Evolutionary conservation across 495 filamentous ascomycete genomes (phyloP), one percentile per base, ranked within the genome.

Genomic region (Talaromyces thailandensis): DNA sequence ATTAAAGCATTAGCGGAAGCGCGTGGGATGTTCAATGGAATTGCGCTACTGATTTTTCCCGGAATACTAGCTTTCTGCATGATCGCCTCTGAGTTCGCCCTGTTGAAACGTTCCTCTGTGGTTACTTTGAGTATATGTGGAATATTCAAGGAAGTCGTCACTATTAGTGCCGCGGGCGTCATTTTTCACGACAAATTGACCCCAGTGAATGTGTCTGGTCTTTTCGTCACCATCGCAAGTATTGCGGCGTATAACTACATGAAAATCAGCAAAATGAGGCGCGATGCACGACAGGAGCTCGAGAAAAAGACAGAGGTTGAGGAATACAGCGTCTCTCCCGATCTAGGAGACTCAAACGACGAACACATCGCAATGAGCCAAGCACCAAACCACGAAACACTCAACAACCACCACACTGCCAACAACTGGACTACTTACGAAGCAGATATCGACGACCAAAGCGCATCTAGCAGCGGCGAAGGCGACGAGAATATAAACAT

Each of bases 101-200:
- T 99, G 29, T 81, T 99, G 50, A 87, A 97, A 79, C 91, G 95
- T 32, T 98, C 93, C 4, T 92, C 88, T 6, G 95, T 99, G 58
- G 95, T 99, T 55, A 98, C 95, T 0, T 82, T 99, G 56, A 92
- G 88, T 57, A 97, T 99, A 61, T 95, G 92, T 65, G 95, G 95
- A 55, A 99, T 98, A 58, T 98, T 99, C 81, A 99, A 99, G 74
- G 95, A 99, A 75, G 95, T 96, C 11, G 87, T 99, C 58, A 99
- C 95, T 6, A 98, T 99, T 69, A 86, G 85, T 43, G 91, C 91
- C 1, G 95, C 94, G 0, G 90, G 89, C 21, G 72, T 95, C 14
- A 85, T 95, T 6, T 99, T 97, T 76, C 85, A 92, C 66, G 95
- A 99, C 68, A 83, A 82, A 58, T 83, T 99, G 64, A 98, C 94